Conservation (phyloP, 768 basidiomycete species). For the Pisolithus marmoratus region DNA sequence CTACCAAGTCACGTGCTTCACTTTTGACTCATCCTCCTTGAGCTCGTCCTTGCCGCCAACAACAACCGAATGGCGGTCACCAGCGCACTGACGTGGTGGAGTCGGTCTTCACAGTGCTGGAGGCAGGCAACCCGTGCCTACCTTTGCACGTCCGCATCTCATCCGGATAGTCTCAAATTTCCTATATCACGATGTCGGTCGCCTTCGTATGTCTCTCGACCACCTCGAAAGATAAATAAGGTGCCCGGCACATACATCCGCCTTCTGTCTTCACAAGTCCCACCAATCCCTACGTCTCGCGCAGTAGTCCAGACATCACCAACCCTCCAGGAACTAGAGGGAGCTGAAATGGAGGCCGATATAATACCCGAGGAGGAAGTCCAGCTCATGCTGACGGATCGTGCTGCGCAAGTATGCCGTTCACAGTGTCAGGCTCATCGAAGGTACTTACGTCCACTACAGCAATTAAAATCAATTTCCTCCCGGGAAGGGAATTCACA, state of each 20-base stretch:
- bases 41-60: no score
- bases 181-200: not conserved
- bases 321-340: conserved; percentile 46
- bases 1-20: not conserved
- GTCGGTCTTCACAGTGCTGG: not conserved
- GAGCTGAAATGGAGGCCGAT: conserved; percentile 61
- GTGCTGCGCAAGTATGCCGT: conserved; percentile 64
- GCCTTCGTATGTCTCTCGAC: not conserved
- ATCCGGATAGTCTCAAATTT: conserved; percentile 5
- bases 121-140: not conserved
- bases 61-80: not conserved
- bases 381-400: conserved; percentile 56
- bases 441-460: conserved; percentile 1
- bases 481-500: conserved; percentile 53
- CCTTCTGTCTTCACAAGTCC: conserved; percentile 15
- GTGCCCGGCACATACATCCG: conserved; percentile 3
- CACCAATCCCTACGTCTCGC: conserved; percentile 40
- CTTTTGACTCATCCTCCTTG: not conserved
- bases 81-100: not conserved
- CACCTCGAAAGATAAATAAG: not conserved
- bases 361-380: conserved; percentile 49
- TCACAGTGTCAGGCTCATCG: not conserved
- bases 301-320: conserved; percentile 48
- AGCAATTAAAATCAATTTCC: conserved; percentile 79
- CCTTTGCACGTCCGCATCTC: not conserved